phyloP scores from a whole-genome alignment of 1,139 yeast genomes.

The Pichia sp. region DNA sequence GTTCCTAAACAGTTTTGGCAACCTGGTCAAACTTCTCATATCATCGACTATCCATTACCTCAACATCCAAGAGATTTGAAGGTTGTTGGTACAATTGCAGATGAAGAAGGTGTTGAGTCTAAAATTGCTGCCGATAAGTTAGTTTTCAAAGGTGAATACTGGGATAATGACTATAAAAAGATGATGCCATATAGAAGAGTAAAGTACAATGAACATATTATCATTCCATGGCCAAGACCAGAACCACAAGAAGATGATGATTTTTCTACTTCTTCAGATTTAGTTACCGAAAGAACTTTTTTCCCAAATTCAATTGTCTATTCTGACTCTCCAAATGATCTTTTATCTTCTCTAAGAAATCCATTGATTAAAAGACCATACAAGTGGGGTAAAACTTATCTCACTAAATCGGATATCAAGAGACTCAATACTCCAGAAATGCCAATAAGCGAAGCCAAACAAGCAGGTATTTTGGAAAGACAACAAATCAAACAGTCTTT shows the following conservation, averaged over 20 bases:
- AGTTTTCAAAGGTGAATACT: slow-evolving; percentile 57
- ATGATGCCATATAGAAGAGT: slow-evolving; percentile 76
- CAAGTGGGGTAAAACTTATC: slow-evolving; percentile 41
- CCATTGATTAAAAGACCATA: slow-evolving; percentile 53
- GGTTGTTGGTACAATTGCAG: slow-evolving; percentile 69
- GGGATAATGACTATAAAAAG: slow-evolving; percentile 64
- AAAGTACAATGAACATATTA: slow-evolving; percentile 51
- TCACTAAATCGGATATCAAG: slow-evolving; percentile 56
- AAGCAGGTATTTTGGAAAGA: slow-evolving; percentile 54
- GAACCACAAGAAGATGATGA: slow-evolving; percentile 53
- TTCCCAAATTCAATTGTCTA: slow-evolving; percentile 61
- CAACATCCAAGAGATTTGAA: slow-evolving; percentile 59
- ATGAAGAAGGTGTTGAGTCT: slow-evolving; percentile 47
- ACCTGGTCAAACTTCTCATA: slow-evolving; percentile 64
- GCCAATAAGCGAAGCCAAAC: slow-evolving; percentile 66
- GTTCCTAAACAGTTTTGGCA: slow-evolving; percentile 70
- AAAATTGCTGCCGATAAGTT: slow-evolving; percentile 76
- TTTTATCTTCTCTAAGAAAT: slow-evolving; percentile 61
- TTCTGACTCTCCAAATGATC: slow-evolving; percentile 62
- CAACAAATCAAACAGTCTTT: slow-evolving; percentile 38
- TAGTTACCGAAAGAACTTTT: slow-evolving; percentile 65
- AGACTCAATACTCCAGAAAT: slow-evolving; percentile 62
- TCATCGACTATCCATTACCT: slow-evolving; percentile 46
- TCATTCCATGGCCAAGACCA: slow-evolving; percentile 90
- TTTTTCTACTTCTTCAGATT: slow-evolving; percentile 49